Conservation (phyloP, 2,329 filamentous ascomycete species). For the Cytospora leucostoma region DNA sequence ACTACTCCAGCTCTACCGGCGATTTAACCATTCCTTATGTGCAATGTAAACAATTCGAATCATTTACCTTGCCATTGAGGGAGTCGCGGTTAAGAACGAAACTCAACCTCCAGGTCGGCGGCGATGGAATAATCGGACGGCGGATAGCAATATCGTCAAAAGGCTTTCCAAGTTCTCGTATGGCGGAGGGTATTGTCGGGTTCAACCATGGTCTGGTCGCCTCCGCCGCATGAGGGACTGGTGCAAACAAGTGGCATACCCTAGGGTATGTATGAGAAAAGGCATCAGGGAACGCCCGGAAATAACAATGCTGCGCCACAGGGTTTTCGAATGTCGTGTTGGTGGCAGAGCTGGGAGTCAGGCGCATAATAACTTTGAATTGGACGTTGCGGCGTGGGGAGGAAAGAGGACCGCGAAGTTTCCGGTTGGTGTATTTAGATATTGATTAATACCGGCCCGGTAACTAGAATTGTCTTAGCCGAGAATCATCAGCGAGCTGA, state of each 20-base stretch:
- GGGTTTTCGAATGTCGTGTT: too few species aligned
- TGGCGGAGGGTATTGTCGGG: constrained; percentile 26
- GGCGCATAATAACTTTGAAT: too few species aligned
- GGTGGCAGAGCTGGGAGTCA: too few species aligned
- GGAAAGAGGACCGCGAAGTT: too few species aligned
- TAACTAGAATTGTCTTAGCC: too few species aligned
- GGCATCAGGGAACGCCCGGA: background rate
- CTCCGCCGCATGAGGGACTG: constrained; percentile 4
- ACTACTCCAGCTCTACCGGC: constrained; percentile 17
- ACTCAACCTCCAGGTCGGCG: constrained; percentile 22
- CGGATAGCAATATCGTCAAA: constrained; percentile 20
- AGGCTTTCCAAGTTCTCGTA: background rate
- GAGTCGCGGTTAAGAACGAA: constrained; percentile 14
- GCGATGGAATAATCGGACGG: constrained; percentile 25
- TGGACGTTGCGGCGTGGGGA: too few species aligned
- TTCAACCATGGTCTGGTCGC: constrained; percentile 21
- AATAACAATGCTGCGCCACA: too few species aligned
- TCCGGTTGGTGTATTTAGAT: too few species aligned
- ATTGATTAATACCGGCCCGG: too few species aligned
- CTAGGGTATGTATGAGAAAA: background rate
- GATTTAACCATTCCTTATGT: constrained; percentile 18
- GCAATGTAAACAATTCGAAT: constrained; percentile 13
- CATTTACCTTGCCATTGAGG: constrained; percentile 10
- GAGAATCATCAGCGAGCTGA: too few species aligned
- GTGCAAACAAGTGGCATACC: background rate